Percentiles rank a stretch among this genome's conserved stretches.
Evolutionary conservation across 225 moss, liverwort and hornwort species (phyloP).

Genomic region (Sphagnum tenellum): DNA sequence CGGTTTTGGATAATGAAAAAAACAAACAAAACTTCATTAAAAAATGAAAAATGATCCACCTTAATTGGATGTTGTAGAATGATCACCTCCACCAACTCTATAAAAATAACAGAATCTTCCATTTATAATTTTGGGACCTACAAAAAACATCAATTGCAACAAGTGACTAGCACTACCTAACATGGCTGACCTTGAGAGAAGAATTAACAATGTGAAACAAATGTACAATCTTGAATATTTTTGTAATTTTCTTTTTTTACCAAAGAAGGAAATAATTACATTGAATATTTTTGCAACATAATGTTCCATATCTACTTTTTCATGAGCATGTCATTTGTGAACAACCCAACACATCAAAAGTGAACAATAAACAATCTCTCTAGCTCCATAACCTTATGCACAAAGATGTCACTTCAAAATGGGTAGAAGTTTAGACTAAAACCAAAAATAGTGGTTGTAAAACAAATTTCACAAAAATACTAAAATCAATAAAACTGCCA

Average conservation of each 20-base stretch:
- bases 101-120: constrained; percentile 66
- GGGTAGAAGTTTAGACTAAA: too few relatives aligned
- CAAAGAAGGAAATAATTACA: constrained; percentile 53
- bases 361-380: too few relatives aligned
- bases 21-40: neutral
- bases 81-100: constrained; percentile 61
- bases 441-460: too few relatives aligned
- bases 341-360: constrained; percentile 4
- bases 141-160: neutral
- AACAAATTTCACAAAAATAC: too few relatives aligned
- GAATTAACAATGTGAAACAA: too few relatives aligned
- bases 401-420: too few relatives aligned
- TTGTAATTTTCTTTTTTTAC: constrained; percentile 1
- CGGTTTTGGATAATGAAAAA: neutral
- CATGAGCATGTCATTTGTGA: constrained; percentile 63
- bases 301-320: constrained; percentile 84
- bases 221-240: too few relatives aligned
- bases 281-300: constrained; percentile 60
- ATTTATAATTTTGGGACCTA: constrained; percentile 62
- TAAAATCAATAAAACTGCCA: too few relatives aligned
- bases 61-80: constrained; percentile 69
- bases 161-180: too few relatives aligned
- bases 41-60: constrained; percentile 10
- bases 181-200: too few relatives aligned
- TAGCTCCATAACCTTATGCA: too few relatives aligned